Conservation (phyloP, 345 rosid genomes). For the Populus euphratica region DNA sequence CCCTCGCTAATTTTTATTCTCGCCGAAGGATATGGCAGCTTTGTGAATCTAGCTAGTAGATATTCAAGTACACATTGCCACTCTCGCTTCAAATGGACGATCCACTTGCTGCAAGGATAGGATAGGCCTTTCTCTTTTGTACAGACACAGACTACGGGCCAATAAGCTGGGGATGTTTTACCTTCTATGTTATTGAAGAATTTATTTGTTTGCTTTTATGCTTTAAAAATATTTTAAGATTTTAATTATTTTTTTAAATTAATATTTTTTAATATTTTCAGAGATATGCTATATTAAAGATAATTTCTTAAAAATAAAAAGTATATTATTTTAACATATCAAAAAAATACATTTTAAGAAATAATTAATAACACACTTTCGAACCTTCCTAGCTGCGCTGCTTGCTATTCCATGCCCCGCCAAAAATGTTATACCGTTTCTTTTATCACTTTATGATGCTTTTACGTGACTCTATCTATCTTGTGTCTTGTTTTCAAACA, state of each 20-base stretch:
- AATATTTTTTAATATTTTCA: no score
- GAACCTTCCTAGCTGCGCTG: background rate
- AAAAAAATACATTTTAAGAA: no score
- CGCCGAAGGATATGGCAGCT: background rate
- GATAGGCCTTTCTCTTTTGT: background rate
- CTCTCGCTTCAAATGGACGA: background rate
- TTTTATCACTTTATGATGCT: background rate
- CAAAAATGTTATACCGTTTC: background rate
- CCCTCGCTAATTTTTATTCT: background rate
- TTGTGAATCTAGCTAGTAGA: background rate
- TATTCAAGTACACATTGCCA: background rate
- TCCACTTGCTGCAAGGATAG: conserved; percentile 26
- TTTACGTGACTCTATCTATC: conserved; percentile 6
- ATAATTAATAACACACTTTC: no score
- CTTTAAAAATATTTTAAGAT: no score
- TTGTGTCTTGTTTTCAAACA: background rate
- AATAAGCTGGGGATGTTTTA: no score
- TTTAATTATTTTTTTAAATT: no score
- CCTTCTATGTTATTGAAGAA: no score
- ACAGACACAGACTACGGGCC: no score
- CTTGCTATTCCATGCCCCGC: background rate
- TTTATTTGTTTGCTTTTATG: no score
- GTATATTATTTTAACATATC: no score
- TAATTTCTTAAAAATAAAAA: no score
- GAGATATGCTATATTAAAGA: no score